These are phyloP conservation scores for Didymella glomerata DNA, from an alignment of 2,329 filamentous ascomycete genomes.

Conservation along the genomic window DNA sequence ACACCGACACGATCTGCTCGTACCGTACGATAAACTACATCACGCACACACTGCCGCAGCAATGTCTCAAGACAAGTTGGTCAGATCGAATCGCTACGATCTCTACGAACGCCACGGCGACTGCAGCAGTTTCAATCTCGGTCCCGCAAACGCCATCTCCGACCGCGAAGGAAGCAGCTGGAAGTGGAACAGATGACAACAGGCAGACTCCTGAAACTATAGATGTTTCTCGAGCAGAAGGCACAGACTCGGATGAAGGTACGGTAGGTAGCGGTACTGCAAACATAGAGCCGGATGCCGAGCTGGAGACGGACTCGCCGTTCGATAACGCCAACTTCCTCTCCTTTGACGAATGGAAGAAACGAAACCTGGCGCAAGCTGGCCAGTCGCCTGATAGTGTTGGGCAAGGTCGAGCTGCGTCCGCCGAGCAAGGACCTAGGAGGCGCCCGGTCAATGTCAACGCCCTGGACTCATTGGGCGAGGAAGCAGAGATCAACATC, in stretches of 20 bases:
- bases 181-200: constrained; percentile 17
- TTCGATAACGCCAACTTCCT: constrained; percentile 84
- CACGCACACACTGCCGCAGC: constrained; percentile 77
- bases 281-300: constrained; percentile 54
- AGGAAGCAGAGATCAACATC: constrained; percentile 85
- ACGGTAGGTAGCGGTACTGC: constrained; percentile 20
- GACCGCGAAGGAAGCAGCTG: constrained; percentile 18
- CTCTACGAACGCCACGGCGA: constrained; percentile 23
- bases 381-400: constrained; percentile 78
- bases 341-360: constrained; percentile 99
- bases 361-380: constrained; percentile 84
- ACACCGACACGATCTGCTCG: constrained; percentile 55
- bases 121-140: constrained; percentile 23
- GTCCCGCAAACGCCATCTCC: constrained; percentile 20
- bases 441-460: constrained; percentile 66
- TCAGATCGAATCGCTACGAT: constrained; percentile 33
- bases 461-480: constrained; percentile 80
- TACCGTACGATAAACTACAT: constrained; percentile 80
- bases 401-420: constrained; percentile 63
- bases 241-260: constrained; percentile 16
- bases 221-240: constrained; percentile 18
- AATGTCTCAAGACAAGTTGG: constrained; percentile 74
- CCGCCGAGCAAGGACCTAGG: constrained; percentile 54
- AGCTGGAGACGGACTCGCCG: constrained; percentile 69
- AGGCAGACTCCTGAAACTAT: constrained; percentile 6